These are phyloP conservation scores for Macroventuria anomochaeta DNA, from an alignment of 2,329 filamentous ascomycete species.

Conservation along the genomic window DNA sequence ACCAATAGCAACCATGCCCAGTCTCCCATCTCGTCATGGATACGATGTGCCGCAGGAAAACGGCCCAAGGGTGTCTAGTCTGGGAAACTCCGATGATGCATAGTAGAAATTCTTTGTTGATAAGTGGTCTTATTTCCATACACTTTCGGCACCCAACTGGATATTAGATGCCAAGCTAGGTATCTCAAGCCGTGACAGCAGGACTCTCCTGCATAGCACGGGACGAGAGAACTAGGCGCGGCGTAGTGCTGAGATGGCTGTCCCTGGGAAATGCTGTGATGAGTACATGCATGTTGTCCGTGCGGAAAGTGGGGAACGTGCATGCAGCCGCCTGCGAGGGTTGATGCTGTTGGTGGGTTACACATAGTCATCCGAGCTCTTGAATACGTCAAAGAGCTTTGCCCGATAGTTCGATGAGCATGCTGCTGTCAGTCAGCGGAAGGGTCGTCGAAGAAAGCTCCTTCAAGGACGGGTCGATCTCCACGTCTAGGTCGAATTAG, in stretches of 20 bases:
- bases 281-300: constrained; percentile 22
- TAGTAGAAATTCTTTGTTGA: not conserved
- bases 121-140: constrained; percentile 4
- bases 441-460: constrained; percentile 28
- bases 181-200: constrained; percentile 8
- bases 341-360: constrained; percentile 17
- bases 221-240: constrained; percentile 19
- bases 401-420: constrained; percentile 9
- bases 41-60: constrained; percentile 10
- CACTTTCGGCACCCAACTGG: not conserved
- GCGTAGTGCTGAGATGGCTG: constrained; percentile 23
- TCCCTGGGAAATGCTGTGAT: constrained; percentile 21
- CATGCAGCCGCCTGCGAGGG: constrained; percentile 16
- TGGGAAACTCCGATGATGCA: not conserved
- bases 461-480: constrained; percentile 25
- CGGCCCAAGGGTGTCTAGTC: constrained; percentile 2
- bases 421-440: constrained; percentile 19
- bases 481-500: constrained; percentile 16
- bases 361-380: constrained; percentile 21
- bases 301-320: constrained; percentile 22
- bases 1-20: constrained; percentile 21
- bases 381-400: constrained; percentile 19
- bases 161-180: constrained; percentile 11
- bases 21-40: constrained; percentile 24
- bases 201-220: constrained; percentile 12